These are phyloP conservation scores for Metschnikowia kofuensis DNA, from an alignment of 805 yeast species.

Conservation along the genomic window DNA sequence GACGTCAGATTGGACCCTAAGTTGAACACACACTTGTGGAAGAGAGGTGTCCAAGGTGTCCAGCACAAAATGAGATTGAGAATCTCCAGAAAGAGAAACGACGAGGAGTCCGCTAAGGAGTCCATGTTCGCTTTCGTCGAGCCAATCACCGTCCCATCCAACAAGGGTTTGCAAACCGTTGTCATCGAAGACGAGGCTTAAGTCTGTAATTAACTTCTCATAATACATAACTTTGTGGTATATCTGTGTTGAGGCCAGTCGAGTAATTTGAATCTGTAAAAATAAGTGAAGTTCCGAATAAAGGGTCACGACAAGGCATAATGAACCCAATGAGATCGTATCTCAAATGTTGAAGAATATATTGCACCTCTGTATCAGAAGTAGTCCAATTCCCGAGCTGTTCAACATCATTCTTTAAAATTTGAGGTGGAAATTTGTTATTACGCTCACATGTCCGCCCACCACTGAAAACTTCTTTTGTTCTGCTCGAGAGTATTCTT, in stretches of 20 bases:
- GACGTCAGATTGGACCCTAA: slow-evolving; percentile 99
- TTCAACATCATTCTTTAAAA: too few species aligned
- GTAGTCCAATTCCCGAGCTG: too few species aligned
- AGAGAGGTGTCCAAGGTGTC: slow-evolving; percentile 99
- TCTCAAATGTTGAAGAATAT: too few species aligned
- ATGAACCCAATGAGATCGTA: too few species aligned
- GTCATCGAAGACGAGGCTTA: slow-evolving; percentile 78
- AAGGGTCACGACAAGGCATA: too few species aligned
- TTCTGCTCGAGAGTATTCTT: too few species aligned
- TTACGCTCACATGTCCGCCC: too few species aligned
- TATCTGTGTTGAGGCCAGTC: not conserved
- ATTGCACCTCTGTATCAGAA: too few species aligned
- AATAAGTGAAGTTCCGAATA: too few species aligned
- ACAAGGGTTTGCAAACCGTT: slow-evolving; percentile 97
- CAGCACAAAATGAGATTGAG: slow-evolving; percentile 97
- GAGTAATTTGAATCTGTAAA: too few species aligned
- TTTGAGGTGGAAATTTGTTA: too few species aligned
- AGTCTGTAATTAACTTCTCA: slow-evolving; percentile 17
- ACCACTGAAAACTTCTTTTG: too few species aligned
- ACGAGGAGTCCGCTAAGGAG: slow-evolving; percentile 98
- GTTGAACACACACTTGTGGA: slow-evolving; percentile 98
- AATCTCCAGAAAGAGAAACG: slow-evolving; percentile 99
- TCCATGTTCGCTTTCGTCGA: slow-evolving; percentile 97
- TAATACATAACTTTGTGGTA: slow-evolving; percentile 18
- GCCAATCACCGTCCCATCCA: slow-evolving; percentile 90